These are phyloP conservation scores for Suillus ampliporus DNA, from an alignment of 768 basidiomycete genomes.

Conservation along the genomic window DNA sequence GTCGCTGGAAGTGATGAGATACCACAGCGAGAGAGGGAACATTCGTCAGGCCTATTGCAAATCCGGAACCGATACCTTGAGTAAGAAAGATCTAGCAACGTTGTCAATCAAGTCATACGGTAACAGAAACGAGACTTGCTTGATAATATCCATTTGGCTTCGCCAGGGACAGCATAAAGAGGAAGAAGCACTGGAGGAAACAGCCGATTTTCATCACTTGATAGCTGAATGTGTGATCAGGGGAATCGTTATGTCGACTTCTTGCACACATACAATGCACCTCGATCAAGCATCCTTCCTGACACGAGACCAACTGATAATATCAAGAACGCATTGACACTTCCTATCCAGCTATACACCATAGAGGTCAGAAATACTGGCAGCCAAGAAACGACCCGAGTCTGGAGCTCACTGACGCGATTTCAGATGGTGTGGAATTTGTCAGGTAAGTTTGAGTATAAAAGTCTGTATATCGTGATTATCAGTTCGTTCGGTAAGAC, in stretches of 20 bases:
- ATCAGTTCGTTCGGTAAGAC: background rate
- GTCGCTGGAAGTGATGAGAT: slow-evolving; percentile 50
- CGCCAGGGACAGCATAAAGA: slow-evolving; percentile 52
- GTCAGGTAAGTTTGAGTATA: slow-evolving; percentile 44
- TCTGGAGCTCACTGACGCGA: slow-evolving; percentile 35
- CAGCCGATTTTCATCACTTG: slow-evolving; percentile 51
- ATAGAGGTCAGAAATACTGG: slow-evolving; percentile 4
- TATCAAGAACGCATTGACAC: slow-evolving; percentile 50
- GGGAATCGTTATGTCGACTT: background rate
- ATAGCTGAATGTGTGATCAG: slow-evolving; percentile 34
- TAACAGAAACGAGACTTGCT: slow-evolving; percentile 18
- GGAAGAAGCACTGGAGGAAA: slow-evolving; percentile 45
- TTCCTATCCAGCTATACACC: slow-evolving; percentile 49
- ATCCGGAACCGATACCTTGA: slow-evolving; percentile 45
- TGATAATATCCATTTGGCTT: slow-evolving; percentile 44
- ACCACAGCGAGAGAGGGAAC: slow-evolving; percentile 50
- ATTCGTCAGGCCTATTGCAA: slow-evolving; percentile 46
- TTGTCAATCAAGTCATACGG: background rate
- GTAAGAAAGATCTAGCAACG: slow-evolving; percentile 46
- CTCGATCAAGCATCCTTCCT: slow-evolving; percentile 56
- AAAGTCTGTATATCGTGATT: slow-evolving; percentile 34
- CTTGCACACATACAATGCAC: slow-evolving; percentile 48
- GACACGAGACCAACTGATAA: slow-evolving; percentile 51
- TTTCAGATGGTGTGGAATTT: slow-evolving; percentile 40
- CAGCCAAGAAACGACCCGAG: background rate